Conservation (phyloP, 768 basidiomycete genomes). For the Boletus rufocinnamomeus region DNA sequence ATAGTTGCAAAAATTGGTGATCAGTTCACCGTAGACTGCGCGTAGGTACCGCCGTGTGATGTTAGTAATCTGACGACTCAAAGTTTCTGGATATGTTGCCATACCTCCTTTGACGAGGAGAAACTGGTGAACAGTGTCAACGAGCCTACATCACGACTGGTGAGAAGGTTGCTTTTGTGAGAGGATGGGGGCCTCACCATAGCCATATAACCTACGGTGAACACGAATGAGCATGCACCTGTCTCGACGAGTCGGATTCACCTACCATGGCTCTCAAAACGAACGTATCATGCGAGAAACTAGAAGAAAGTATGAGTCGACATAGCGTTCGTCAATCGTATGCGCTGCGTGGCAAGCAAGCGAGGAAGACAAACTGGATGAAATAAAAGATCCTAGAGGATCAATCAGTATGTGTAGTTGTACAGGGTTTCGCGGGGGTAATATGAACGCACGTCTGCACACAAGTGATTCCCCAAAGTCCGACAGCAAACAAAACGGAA, state of each 20-base stretch:
- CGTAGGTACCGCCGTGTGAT: not conserved
- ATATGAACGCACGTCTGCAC: constrained; percentile 19
- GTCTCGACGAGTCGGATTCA: not conserved
- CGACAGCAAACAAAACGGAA: constrained; percentile 19
- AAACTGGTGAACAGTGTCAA: constrained; percentile 19
- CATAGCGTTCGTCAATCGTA: not conserved
- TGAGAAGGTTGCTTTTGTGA: constrained; percentile 2
- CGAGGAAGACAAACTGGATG: constrained; percentile 15
- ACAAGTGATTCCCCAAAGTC: constrained; percentile 29
- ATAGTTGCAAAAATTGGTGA: constrained; percentile 20
- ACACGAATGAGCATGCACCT: not conserved
- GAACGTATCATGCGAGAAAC: constrained; percentile 9
- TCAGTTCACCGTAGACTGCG: constrained; percentile 16
- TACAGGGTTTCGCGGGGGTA: not conserved
- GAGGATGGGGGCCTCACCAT: constrained; percentile 7
- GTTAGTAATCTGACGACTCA: constrained; percentile 1
- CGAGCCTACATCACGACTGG: constrained; percentile 8
- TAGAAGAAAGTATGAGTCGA: not conserved
- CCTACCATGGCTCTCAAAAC: constrained; percentile 17
- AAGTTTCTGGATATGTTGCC: not conserved
- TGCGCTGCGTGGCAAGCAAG: not conserved
- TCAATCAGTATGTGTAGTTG: not conserved
- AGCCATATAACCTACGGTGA: constrained; percentile 19
- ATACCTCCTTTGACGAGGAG: constrained; percentile 22
- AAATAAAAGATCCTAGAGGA: constrained; percentile 20